These are phyloP conservation scores for Usnea hakonensis DNA, from an alignment of 495 filamentous ascomycete genomes.

Conservation along the genomic window DNA sequence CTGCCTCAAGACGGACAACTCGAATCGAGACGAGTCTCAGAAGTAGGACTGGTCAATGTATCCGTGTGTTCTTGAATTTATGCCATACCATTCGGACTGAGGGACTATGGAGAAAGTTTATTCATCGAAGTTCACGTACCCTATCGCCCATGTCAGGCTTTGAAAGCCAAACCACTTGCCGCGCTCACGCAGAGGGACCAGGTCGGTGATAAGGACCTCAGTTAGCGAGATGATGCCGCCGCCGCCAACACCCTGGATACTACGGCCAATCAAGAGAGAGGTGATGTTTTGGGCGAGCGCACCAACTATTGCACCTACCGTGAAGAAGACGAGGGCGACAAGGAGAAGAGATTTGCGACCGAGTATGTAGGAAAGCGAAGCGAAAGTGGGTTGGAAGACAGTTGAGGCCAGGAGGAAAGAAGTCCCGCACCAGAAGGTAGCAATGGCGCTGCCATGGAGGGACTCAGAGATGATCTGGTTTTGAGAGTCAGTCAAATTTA, in stretches of 20 bases:
- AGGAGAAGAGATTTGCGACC: conserved; percentile 41
- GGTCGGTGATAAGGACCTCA: conserved; percentile 45
- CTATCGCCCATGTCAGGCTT: conserved; percentile 26
- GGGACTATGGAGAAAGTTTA: too few species aligned
- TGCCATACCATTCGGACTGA: too few species aligned
- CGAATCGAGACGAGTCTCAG: too few species aligned
- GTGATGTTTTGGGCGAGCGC: conserved; percentile 42
- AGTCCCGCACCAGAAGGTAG: conserved; percentile 63
- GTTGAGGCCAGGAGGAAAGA: conserved; percentile 68
- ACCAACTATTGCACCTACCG: conserved; percentile 45
- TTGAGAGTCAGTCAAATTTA: not conserved
- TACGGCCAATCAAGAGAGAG: conserved; percentile 51
- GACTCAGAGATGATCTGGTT: conserved; percentile 41
- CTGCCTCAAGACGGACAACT: too few species aligned
- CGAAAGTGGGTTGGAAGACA: conserved; percentile 57
- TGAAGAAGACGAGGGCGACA: conserved; percentile 41
- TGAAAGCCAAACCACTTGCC: conserved; percentile 36
- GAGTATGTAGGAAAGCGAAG: conserved; percentile 51
- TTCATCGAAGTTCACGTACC: conserved; percentile 41
- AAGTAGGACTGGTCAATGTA: too few species aligned
- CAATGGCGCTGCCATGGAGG: conserved; percentile 46
- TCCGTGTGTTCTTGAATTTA: too few species aligned
- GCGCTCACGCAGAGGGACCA: conserved; percentile 38
- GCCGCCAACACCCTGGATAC: conserved; percentile 46
- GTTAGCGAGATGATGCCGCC: conserved; percentile 45